Percentiles rank a stretch among this genome's conserved stretches.
Evolutionary conservation across 2,329 filamentous ascomycete species (phyloP).

Genomic region (Monosporascus cannonballus): DNA sequence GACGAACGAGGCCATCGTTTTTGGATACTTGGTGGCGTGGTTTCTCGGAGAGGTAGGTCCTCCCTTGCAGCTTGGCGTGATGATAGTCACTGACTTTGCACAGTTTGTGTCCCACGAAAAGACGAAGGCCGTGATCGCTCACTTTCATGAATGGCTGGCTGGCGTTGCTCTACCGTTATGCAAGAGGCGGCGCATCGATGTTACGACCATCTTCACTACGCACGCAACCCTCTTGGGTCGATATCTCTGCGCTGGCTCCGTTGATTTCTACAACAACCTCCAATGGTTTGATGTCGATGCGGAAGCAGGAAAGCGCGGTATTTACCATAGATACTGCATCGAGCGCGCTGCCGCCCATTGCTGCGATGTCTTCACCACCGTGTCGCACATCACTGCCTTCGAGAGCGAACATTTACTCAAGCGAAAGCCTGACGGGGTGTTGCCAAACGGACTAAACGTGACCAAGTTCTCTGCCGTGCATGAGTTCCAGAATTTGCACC

Average conservation of each 20-base stretch:
- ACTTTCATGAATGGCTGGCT: conserved; percentile 98
- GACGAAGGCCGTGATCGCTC: conserved; percentile 85
- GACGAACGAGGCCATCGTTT: conserved; percentile 95
- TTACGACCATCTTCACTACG: conserved; percentile 98
- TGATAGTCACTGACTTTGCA: conserved; percentile 8
- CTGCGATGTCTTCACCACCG: conserved; percentile 95
- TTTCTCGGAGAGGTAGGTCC: conserved; percentile 84
- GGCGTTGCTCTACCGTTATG: conserved; percentile 87
- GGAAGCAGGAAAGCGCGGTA: conserved; percentile 94
- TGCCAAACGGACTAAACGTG: conserved; percentile 95
- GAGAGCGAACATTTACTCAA: conserved; percentile 97
- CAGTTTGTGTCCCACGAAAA: conserved; percentile 94
- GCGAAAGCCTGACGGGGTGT: conserved; percentile 91
- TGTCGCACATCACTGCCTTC: conserved; percentile 97
- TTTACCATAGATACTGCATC: conserved; percentile 98
- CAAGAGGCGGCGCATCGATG: conserved; percentile 90
- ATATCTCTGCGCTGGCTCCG: conserved; percentile 93
- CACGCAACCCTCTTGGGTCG: conserved; percentile 92
- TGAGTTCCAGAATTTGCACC: conserved; percentile 97
- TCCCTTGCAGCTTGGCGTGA: not conserved
- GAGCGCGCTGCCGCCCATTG: conserved; percentile 89
- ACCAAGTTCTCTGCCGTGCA: conserved; percentile 98
- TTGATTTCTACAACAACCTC: conserved; percentile 99
- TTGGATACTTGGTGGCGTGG: conserved; percentile 96
- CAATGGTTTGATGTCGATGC: conserved; percentile 95